phyloP scores from a whole-genome alignment of 1,284 basidiomycete species.

The Marasmius tenuissimus region DNA sequence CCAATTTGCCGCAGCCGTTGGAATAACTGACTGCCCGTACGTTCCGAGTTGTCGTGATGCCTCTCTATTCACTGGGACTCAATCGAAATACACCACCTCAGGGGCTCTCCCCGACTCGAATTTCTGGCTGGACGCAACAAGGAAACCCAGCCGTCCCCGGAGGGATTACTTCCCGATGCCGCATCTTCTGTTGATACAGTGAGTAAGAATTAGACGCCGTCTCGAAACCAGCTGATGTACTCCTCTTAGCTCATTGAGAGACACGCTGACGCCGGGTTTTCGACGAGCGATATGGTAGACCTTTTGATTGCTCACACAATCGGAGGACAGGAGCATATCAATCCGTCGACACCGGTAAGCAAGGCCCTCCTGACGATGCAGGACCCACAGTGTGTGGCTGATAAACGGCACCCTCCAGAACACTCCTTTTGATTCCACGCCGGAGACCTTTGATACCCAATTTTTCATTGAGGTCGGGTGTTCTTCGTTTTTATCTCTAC shows the following conservation, averaged over 20 bases:
- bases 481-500: no score
- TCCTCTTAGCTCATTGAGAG: conserved; percentile 32
- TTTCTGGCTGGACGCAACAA: conserved; percentile 36
- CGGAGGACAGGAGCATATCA: conserved; percentile 28
- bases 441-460: conserved; percentile 36
- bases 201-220: not conserved
- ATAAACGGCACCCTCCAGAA: no score
- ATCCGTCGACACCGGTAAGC: not conserved
- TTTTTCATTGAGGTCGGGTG: conserved; percentile 35
- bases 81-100: not conserved
- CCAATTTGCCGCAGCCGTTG: conserved; percentile 43
- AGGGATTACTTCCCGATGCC: conserved; percentile 24
- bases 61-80: not conserved
- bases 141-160: conserved; percentile 24
- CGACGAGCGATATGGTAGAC: conserved; percentile 34
- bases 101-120: conserved; percentile 32
- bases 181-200: conserved; percentile 21
- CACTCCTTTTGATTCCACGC: conserved; percentile 33
- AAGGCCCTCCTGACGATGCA: no score
- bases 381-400: no score
- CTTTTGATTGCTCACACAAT: conserved; percentile 38
- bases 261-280: conserved; percentile 39
- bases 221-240: conserved; percentile 13
- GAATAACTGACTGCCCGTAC: conserved; percentile 31
- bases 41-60: not conserved